Conservation (phyloP, 2,329 filamentous ascomycete genomes). For the Microthyrium microscopicum region DNA sequence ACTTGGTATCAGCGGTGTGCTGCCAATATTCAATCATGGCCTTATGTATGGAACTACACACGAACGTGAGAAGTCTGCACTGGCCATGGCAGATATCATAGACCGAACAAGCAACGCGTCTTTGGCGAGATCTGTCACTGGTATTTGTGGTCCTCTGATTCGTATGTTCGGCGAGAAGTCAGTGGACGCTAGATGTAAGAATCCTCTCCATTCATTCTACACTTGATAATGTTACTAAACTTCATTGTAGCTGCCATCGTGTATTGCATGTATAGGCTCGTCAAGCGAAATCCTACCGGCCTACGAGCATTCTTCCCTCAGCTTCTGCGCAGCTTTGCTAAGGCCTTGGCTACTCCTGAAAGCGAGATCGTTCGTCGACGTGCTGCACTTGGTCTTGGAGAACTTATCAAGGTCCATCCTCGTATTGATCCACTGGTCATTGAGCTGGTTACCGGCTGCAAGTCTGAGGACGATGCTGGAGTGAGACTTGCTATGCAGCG, state of each 20-base stretch:
- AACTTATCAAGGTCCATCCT: slow-evolving; percentile 86
- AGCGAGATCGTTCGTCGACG: slow-evolving; percentile 76
- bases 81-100: slow-evolving; percentile 90
- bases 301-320: slow-evolving; percentile 95
- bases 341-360: slow-evolving; percentile 81
- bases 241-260: slow-evolving; percentile 65
- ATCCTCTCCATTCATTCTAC: not conserved
- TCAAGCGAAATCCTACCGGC: slow-evolving; percentile 91
- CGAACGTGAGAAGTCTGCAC: slow-evolving; percentile 76
- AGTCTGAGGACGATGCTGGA: slow-evolving; percentile 60
- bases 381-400: slow-evolving; percentile 86
- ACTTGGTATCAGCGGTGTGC: slow-evolving; percentile 90
- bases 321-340: slow-evolving; percentile 89
- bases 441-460: slow-evolving; percentile 89
- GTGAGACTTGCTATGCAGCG: slow-evolving; percentile 95
- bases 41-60: slow-evolving; percentile 92
- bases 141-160: slow-evolving; percentile 93
- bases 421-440: slow-evolving; percentile 86
- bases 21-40: slow-evolving; percentile 95
- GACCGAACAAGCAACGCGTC: slow-evolving; percentile 79
- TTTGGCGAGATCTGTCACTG: slow-evolving; percentile 86
- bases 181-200: slow-evolving; percentile 64
- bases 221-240: no score
- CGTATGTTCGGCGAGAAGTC: slow-evolving; percentile 94
- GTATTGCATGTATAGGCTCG: slow-evolving; percentile 79